Conservation (phyloP, 768 basidiomycete genomes). For the Tylopilus felleus region DNA sequence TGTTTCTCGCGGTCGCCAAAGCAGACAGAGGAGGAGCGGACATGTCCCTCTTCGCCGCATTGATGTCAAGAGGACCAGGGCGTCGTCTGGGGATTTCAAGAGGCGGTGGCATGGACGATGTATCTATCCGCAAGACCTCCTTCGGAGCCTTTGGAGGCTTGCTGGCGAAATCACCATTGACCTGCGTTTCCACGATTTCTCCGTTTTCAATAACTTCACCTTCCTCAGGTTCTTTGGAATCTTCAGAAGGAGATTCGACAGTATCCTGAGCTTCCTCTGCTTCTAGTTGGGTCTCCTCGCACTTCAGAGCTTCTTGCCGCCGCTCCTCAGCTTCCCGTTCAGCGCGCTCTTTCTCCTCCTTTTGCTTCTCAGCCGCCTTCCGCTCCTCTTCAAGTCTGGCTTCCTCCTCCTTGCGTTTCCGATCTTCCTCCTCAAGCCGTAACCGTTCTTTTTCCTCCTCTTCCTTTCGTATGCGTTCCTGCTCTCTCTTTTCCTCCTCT, state of each 20-base stretch:
- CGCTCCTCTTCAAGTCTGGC: constrained; percentile 31
- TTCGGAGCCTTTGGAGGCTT: constrained; percentile 39
- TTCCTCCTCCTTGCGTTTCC: constrained; percentile 29
- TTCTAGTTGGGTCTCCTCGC: constrained; percentile 31
- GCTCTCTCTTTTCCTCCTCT: constrained; percentile 45
- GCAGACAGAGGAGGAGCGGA: constrained; percentile 46
- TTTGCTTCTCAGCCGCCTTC: constrained; percentile 31
- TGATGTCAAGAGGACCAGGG: constrained; percentile 73
- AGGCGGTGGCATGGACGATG: constrained; percentile 42
- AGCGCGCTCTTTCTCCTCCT: constrained; percentile 42
- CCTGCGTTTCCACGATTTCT: constrained; percentile 26
- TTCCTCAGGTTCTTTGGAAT: constrained; percentile 44
- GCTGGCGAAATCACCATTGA: constrained; percentile 38
- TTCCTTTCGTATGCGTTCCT: constrained; percentile 35
- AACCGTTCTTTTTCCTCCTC: constrained; percentile 38
- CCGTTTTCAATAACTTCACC: constrained; percentile 34
- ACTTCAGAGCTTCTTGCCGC: constrained; percentile 18
- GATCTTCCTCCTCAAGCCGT: constrained; percentile 34
- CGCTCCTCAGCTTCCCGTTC: constrained; percentile 35
- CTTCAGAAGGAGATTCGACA: constrained; percentile 39
- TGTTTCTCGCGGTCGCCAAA: constrained; percentile 77
- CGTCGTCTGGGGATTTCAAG: constrained; percentile 44
- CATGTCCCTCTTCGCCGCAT: constrained; percentile 42
- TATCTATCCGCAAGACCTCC: constrained; percentile 65
- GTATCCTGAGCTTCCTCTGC: constrained; percentile 35